A percentile compares a stretch with the other conserved stretches of the same genome.
phyloP scores from a whole-genome alignment of 2,329 filamentous ascomycete genomes.

The Chrysosporium keratinophilum region DNA sequence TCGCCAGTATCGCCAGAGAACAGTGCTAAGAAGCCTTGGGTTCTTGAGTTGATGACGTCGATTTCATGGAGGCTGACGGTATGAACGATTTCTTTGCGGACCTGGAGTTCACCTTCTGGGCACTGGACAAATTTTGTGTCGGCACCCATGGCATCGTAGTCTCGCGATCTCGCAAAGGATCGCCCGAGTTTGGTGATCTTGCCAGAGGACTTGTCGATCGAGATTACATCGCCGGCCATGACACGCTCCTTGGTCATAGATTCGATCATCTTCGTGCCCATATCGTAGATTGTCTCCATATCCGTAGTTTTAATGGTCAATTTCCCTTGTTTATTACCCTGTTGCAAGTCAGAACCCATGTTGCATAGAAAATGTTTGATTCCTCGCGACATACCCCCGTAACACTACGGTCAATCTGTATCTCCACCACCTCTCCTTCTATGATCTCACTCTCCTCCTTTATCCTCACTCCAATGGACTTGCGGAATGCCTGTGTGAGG shows the following conservation, averaged over 20 bases:
- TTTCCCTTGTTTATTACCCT: slow-evolving; percentile 94
- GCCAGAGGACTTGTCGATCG: slow-evolving; percentile 94
- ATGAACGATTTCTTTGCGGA: slow-evolving; percentile 92
- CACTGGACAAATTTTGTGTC: slow-evolving; percentile 98
- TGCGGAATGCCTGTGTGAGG: slow-evolving; percentile 95
- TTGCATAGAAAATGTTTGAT: background rate
- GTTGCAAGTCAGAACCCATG: slow-evolving; percentile 16
- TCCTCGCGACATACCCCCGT: slow-evolving; percentile 55
- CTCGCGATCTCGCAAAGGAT: slow-evolving; percentile 85
- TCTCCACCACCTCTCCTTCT: slow-evolving; percentile 97
- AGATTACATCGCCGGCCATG: slow-evolving; percentile 96
- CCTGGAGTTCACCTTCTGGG: slow-evolving; percentile 93
- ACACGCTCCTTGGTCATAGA: slow-evolving; percentile 99
- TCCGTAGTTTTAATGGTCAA: slow-evolving; percentile 99
- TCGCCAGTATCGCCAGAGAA: slow-evolving; percentile 98
- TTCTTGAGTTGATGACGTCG: slow-evolving; percentile 96
- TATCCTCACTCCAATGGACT: slow-evolving; percentile 94
- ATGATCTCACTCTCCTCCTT: slow-evolving; percentile 99
- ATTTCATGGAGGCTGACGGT: slow-evolving; percentile 97
- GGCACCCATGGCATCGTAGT: slow-evolving; percentile 98
- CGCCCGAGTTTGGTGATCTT: slow-evolving; percentile 96
- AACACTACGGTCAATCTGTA: slow-evolving; percentile 93
- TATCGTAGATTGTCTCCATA: slow-evolving; percentile 99
- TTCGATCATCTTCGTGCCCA: slow-evolving; percentile 99
- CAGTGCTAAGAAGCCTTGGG: slow-evolving; percentile 93